Base-by-base conservation (phyloP, 129 eudicot genomes). In the Mikania micrantha region DNA sequence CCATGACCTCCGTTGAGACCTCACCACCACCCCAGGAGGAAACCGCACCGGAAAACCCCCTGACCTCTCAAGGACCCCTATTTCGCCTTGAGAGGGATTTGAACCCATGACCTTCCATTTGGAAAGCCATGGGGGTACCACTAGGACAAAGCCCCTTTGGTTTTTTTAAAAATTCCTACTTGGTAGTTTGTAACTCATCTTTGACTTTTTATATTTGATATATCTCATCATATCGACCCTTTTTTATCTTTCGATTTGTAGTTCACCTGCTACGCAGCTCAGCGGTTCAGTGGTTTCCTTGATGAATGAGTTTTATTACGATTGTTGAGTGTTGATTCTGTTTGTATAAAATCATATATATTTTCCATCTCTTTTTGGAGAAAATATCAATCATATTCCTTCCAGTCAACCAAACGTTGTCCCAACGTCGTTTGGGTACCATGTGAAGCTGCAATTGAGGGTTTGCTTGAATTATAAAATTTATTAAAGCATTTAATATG, bases 121-220 rank as follows among this genome's bases (percentile, higher is more conserved):
- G n/a, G n/a, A n/a, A n/a, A n/a, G n/a, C n/a, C n/a, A n/a, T n/a
- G n/a, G n/a, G n/a, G n/a, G n/a, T n/a, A n/a, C n/a, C n/a, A n/a
- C n/a, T n/a, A n/a, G n/a, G n/a, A n/a, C n/a, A n/a, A n/a, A n/a
- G n/a, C n/a, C n/a, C n/a, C n/a, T n/a, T n/a, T n/a, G n/a, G n/a
- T n/a, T n/a, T n/a, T n/a, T n/a, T n/a, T n/a, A n/a, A n/a, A n/a
- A n/a, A n/a, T n/a, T n/a, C n/a, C n/a, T n/a, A n/a, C n/a, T n/a
- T n/a, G 34, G 45, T 13, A 38, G 2, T 40, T 24, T 39, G 32
- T 40, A 28, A 38, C 54, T 70, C 16, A 35, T 35, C 73, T 69
- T 52, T 53, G 64, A 69, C 64, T 36, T 52, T 69, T 69, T 67
- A 17, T 31, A 1, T 3, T n/a, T n/a, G 35, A 64, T 22, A 7